phyloP scores from a whole-genome alignment of 2,329 filamentous ascomycete species.

The Uncinocarpus reesii region DNA sequence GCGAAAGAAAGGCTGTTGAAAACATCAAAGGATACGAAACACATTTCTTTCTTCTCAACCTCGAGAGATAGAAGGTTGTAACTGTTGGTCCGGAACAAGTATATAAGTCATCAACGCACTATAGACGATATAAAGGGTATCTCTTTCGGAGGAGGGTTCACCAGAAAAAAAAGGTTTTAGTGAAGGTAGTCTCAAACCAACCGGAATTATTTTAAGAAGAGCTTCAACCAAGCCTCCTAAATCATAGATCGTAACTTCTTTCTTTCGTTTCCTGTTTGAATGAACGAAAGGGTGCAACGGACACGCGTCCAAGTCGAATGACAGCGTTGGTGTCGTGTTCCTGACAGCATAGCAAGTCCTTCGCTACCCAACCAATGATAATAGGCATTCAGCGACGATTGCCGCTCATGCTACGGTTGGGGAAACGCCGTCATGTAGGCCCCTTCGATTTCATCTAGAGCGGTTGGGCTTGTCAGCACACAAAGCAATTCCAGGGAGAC shows the following conservation, averaged over 20 bases:
- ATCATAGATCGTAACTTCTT: not conserved
- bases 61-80: not conserved
- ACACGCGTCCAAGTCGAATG: not conserved
- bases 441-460: slow-evolving; percentile 34
- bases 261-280: too few species aligned
- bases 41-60: too few species aligned
- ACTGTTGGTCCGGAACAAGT: not conserved
- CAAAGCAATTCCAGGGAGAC: not conserved
- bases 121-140: too few species aligned
- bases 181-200: too few species aligned
- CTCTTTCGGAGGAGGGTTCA: too few species aligned
- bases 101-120: too few species aligned
- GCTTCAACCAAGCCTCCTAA: not conserved
- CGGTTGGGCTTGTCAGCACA: not conserved
- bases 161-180: too few species aligned
- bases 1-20: too few species aligned
- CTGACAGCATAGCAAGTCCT: not conserved
- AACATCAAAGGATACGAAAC: too few species aligned
- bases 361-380: not conserved
- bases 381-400: not conserved
- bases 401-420: slow-evolving; percentile 17
- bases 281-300: too few species aligned
- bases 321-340: not conserved
- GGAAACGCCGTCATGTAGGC: slow-evolving; percentile 36
- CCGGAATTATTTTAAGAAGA: not conserved